Evolutionary conservation across 225 moss, liverwort and hornwort genomes (phyloP).

Genomic region (Ulota crispa): DNA sequence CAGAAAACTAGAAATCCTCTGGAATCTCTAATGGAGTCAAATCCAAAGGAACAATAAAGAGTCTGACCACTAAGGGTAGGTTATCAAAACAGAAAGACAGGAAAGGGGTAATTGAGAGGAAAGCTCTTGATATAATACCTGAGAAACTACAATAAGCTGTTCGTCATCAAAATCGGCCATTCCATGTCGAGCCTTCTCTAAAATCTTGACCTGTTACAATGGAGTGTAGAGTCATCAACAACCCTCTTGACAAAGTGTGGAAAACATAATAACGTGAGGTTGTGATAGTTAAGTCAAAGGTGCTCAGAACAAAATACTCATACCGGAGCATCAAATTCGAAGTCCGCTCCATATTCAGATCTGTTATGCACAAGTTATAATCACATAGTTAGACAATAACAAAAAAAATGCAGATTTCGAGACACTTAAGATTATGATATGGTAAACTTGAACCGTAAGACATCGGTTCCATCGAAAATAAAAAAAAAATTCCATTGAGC

Average conservation of each 20-base stretch:
- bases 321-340: constrained; percentile 83
- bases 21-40: background rate
- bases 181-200: constrained; percentile 93
- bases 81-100: background rate
- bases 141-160: constrained; percentile 94
- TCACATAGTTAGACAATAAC: background rate
- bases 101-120: background rate
- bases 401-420: background rate
- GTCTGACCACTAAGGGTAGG: background rate
- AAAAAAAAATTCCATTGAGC: background rate
- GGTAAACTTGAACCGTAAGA: background rate
- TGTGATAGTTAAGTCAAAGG: background rate
- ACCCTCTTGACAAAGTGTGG: background rate
- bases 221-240: background rate
- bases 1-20: background rate
- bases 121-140: constrained; percentile 47
- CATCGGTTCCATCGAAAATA: background rate
- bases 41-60: background rate
- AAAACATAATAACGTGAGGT: background rate
- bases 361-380: constrained; percentile 40
- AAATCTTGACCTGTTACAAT: constrained; percentile 72
- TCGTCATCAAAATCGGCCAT: constrained; percentile 95
- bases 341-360: constrained; percentile 93
- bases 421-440: background rate
- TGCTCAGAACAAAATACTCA: background rate